Evolutionary conservation across 306 rosid species (phyloP), one percentile per base, ranked within the genome.

Genomic region (Ochetophila trinervis): DNA sequence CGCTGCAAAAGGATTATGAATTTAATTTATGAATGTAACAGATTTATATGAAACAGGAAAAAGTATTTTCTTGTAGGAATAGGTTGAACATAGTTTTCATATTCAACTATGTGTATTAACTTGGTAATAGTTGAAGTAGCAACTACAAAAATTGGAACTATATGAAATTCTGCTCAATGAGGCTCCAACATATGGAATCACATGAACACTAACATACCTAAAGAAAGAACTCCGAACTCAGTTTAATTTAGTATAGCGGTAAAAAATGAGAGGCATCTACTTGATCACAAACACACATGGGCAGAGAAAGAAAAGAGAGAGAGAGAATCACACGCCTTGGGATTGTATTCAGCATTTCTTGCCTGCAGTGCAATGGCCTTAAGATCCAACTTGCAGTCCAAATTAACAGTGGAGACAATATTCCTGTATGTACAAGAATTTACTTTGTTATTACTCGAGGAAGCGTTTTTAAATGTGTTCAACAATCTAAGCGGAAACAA

Each of bases 311-410:
- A 53, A n/a, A 20, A 21, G 55, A 14, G 15, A 0, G 35, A 16
- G 21, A 22, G 27, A 66, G n/a, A 1, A 24, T 60, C 45, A 76
- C 88, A 57, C 82, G 80, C 98, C 91, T 87, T 93, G 65, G 99
- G 99, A 81, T 90, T 93, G 86, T 93, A 93, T 81, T 93, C 96
- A 19, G 99, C 96, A 76, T 90, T 93, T 75, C 94, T 91, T 67
- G 99, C 99, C 76, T 84, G 94, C 24, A 87, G 82, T 6, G 97
- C 96, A 74, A 93, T 93, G 63, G 88, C 74, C 83, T 93, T 90
- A 3, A 93, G 97, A 79, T 93, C 97, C 82, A 93, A 77, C 79
- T 87, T 93, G 80, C 96, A 90, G 69, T 93, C 97, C 80, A 93
- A 78, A 78, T 90, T 87, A 50, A 93, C 99, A 0, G 99, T 93